Conservation (phyloP, 1,284 basidiomycete genomes). For the Austroboletus niveus region DNA sequence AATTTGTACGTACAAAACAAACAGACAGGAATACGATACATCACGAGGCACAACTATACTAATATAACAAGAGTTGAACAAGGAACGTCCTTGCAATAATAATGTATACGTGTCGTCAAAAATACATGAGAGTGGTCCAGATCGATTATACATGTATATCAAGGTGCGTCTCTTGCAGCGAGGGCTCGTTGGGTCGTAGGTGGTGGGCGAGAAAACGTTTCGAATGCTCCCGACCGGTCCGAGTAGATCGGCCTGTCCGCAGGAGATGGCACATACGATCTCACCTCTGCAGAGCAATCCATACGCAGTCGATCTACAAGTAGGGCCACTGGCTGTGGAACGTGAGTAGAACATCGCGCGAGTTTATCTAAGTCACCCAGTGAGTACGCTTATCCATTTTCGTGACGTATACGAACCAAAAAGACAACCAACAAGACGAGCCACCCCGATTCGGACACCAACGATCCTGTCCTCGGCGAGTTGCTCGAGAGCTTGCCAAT, state of each 20-base stretch:
- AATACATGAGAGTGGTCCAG: not conserved
- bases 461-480: slow-evolving; percentile 74
- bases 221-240: slow-evolving; percentile 22
- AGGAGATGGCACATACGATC: slow-evolving; percentile 35
- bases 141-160: slow-evolving; percentile 4
- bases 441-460: slow-evolving; percentile 85
- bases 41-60: slow-evolving; percentile 10
- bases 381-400: slow-evolving; percentile 2
- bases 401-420: slow-evolving; percentile 42
- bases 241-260: slow-evolving; percentile 13
- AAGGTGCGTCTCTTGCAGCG: slow-evolving; percentile 9
- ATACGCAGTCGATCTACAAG: slow-evolving; percentile 42
- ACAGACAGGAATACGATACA: slow-evolving; percentile 19
- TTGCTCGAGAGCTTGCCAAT: slow-evolving; percentile 54
- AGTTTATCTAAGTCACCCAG: slow-evolving; percentile 19
- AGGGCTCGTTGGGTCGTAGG: slow-evolving; percentile 15
- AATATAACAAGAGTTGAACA: slow-evolving; percentile 16
- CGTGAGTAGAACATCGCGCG: slow-evolving; percentile 24
- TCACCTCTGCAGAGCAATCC: slow-evolving; percentile 52
- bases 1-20: slow-evolving; percentile 14
- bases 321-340: slow-evolving; percentile 32
- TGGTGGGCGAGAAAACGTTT: slow-evolving; percentile 37
- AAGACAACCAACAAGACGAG: slow-evolving; percentile 61
- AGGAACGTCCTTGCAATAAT: slow-evolving; percentile 20
- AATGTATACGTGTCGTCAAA: slow-evolving; percentile 19